Percentiles rank a stretch among this genome's conserved stretches.
These are phyloP conservation scores for Nitzschia sp. DNA, from an alignment of 108 stramenopile genomes.

Conservation along the genomic window DNA sequence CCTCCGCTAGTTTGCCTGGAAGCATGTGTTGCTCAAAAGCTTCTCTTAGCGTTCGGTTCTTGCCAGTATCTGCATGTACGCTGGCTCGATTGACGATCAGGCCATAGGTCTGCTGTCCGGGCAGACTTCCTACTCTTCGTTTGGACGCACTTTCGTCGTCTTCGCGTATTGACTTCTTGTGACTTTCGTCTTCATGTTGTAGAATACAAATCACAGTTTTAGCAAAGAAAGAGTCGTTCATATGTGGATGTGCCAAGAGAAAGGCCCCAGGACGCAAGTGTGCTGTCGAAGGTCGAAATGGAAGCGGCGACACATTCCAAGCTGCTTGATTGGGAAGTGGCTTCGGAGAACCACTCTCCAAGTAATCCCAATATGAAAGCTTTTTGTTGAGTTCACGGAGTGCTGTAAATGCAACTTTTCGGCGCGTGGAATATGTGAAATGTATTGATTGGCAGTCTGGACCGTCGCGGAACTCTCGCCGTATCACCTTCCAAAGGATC, in stretches of 20 bases:
- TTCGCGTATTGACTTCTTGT: neutral
- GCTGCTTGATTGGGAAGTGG: conserved; percentile 22
- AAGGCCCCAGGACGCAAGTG: conserved; percentile 73
- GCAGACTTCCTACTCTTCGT: neutral
- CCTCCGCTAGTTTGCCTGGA: conserved; percentile 36
- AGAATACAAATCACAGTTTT: conserved; percentile 76
- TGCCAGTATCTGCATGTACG: conserved; percentile 35
- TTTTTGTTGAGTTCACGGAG: conserved; percentile 77
- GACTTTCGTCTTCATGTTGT: conserved; percentile 27
- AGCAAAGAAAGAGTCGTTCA: conserved; percentile 74
- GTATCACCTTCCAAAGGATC: conserved; percentile 53
- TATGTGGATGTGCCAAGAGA: conserved; percentile 79
- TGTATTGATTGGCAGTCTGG: conserved; percentile 26
- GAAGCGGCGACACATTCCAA: conserved; percentile 34
- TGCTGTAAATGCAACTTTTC: conserved; percentile 69
- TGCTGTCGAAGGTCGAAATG: conserved; percentile 21
- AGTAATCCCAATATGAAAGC: conserved; percentile 54
- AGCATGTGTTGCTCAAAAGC: conserved; percentile 38
- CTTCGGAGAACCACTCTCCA: conserved; percentile 16
- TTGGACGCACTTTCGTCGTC: conserved; percentile 17
- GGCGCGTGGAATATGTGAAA: conserved; percentile 47
- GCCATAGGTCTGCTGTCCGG: conserved; percentile 73
- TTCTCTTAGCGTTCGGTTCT: conserved; percentile 27
- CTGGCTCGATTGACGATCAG: conserved; percentile 75
- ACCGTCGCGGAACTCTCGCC: conserved; percentile 68